Base-by-base conservation (phyloP, 2,329 filamentous ascomycete genomes). In the Exophiala bonariae region DNA sequence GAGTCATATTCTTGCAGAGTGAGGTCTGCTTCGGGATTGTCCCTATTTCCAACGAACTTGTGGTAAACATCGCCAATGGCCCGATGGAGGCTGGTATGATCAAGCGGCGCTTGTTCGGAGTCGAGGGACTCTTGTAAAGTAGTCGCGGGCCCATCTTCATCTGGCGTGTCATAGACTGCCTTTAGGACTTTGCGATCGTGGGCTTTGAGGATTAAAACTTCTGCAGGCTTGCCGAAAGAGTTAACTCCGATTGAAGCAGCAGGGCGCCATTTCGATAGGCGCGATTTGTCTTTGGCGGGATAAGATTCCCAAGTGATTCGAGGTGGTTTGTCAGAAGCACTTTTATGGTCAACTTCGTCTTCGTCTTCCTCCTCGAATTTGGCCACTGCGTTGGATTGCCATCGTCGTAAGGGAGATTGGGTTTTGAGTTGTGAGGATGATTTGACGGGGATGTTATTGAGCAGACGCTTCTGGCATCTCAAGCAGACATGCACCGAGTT, bases 171-270 rank as follows among this genome's bases (percentile, higher is more conserved):
- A 17, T 38, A 35, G 10, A 47, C 50, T 3, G 47, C 47, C n/a
- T 40, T 22, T 14, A 43, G 52, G 26, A 52, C 50, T 32, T 42
- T 47, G 13, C 59, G 61, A 40, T 57, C 47, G 39, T 45, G 52
- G 16, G 61, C 49, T 31, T 58, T 56, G 7, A 70, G 57, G 18
- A 71, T 58, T 19, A 71, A 52, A 4, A 71, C 62, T 40, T 70
- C 60, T 3, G 62, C 66, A 1, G 66, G 67, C 39, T 65, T 59
- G 20, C 69, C 69, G 7, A 71, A 52, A 1, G 64, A 49, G 30
- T 63, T 54, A 20, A 68, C 61, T 26, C 60, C 61, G 7, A 70
- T 48, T 38, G 10, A 51, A 51, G 20, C 38, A 46, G 54, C 52
- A 57, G 53, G 55, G 20, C 40, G 45, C 54, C 52, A 56, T 38